Evolutionary conservation across 495 filamentous ascomycete species (phyloP), one percentile per base, ranked within the genome.

Genomic region (Podospora bellae-mahoneyi): DNA sequence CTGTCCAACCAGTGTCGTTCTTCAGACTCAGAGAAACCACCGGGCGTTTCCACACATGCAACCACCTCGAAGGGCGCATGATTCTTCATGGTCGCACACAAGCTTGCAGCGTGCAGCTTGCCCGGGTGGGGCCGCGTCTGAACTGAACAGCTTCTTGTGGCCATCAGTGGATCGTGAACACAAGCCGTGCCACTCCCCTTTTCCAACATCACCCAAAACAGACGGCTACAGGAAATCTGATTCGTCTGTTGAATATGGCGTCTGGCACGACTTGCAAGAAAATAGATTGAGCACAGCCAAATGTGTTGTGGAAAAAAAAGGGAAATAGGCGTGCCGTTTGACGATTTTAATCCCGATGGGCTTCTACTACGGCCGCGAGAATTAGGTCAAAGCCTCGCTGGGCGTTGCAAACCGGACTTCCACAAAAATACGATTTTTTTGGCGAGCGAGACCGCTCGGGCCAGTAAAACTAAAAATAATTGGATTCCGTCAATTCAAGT

Each of bases 61-160:
- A 58, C 55, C 55, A 58, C 55, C 23, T 58, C 23, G n/a, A 58
- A 13, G 55, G 55, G n/a, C 55, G 55, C 55, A 58, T 58, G 55
- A 58, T 58, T 58, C 55, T 58, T 58, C 23, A 20, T 58, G 39
- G 39, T 48, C 39, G 39, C 39, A 48, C 55, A 58, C n/a, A 58
- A 58, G 55, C 55, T 58, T 13, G 10, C 55, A 58, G 55, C 55
- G 7, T 20, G n/a, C n/a, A 58, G n/a, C 23, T 58, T 58, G 55
- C n/a, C 55, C 55, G 55, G 55, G 55, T 58, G 55, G 55, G 55
- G 55, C 55, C 18, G 55, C 10, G 55, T 58, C 23, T 26, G 15
- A n/a, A 58, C 55, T 19, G 55, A 58, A 58, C 55, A 23, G 19
- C 6, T 58, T 58, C 23, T 26, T 58, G 55, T 58, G 55, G 55